phyloP scores from a whole-genome alignment of 2,329 filamentous ascomycete genomes.

The Chaetothyriales sp. region DNA sequence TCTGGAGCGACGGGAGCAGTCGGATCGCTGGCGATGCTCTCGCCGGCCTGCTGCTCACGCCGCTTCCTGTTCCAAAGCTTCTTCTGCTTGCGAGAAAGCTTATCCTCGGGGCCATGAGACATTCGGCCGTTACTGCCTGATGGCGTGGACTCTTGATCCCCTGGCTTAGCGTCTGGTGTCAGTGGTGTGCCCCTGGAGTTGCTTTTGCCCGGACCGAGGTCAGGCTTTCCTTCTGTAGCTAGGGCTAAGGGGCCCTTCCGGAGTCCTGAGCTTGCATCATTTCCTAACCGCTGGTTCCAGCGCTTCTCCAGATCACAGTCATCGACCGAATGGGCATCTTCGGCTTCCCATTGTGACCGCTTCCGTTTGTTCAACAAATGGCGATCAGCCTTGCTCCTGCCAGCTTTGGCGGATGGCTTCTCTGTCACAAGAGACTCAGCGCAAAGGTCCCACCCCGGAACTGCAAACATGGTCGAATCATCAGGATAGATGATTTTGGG shows the following conservation, averaged over 20 bases:
- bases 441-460: constrained; percentile 81
- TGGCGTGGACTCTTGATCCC: neutral
- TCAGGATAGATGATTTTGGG: neutral
- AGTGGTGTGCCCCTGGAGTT: constrained; percentile 22
- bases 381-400: neutral
- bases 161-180: constrained; percentile 15
- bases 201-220: constrained; percentile 13
- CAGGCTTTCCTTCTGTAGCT: constrained; percentile 20
- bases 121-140: neutral
- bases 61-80: neutral
- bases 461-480: constrained; percentile 58
- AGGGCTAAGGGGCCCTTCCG: constrained; percentile 25
- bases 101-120: neutral
- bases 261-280: constrained; percentile 18
- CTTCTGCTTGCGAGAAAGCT: neutral
- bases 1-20: neutral
- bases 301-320: constrained; percentile 60
- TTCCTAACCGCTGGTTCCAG: constrained; percentile 68
- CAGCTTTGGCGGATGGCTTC: constrained; percentile 16
- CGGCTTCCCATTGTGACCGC: constrained; percentile 19
- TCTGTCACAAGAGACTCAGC: constrained; percentile 15
- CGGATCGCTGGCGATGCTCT: neutral
- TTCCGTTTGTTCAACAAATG: constrained; percentile 38
- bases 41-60: neutral
- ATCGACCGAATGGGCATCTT: constrained; percentile 37